Conservation (phyloP, 352 stramenopile species). For the Peronosclerospora sorghi region DNA sequence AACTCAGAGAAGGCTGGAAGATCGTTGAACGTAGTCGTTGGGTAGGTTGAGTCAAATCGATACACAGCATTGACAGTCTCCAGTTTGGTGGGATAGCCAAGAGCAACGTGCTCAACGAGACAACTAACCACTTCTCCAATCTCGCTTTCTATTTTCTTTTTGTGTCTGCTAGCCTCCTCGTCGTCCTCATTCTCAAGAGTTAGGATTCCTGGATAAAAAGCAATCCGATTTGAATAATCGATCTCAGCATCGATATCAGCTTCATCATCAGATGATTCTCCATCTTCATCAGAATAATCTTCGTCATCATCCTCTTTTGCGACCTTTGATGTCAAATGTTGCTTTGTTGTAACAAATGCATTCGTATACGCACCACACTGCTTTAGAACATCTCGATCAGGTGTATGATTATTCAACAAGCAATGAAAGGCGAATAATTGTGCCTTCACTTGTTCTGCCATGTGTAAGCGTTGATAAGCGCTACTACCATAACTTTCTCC, state of each 20-base stretch:
- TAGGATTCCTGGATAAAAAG: slow-evolving; percentile 54
- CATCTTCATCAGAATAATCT: slow-evolving; percentile 71
- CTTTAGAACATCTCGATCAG: slow-evolving; percentile 77
- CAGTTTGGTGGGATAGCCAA: slow-evolving; percentile 57
- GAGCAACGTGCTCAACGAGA: slow-evolving; percentile 69
- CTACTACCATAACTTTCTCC: slow-evolving; percentile 58
- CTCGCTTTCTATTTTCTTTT: slow-evolving; percentile 58
- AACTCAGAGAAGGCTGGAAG: slow-evolving; percentile 64
- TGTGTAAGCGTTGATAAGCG: slow-evolving; percentile 54
- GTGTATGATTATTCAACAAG: slow-evolving; percentile 79
- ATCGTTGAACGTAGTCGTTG: slow-evolving; percentile 33
- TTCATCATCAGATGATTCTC: slow-evolving; percentile 53
- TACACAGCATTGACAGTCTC: slow-evolving; percentile 28
- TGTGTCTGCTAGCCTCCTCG: slow-evolving; percentile 20
- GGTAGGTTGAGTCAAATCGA: slow-evolving; percentile 43
- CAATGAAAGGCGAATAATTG: slow-evolving; percentile 85
- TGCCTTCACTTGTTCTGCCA: slow-evolving; percentile 81
- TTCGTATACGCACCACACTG: slow-evolving; percentile 78
- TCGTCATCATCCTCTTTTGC: slow-evolving; percentile 50
- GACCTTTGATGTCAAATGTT: slow-evolving; percentile 42
- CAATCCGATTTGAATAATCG: slow-evolving; percentile 17
- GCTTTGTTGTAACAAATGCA: slow-evolving; percentile 65
- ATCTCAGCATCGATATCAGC: slow-evolving; percentile 60
- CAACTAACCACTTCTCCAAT: slow-evolving; percentile 66
- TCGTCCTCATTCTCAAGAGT: slow-evolving; percentile 33